Evolutionary conservation across 1,284 basidiomycete species (phyloP), one percentile per base, ranked within the genome.

Genomic region (Ustilago tritici): DNA sequence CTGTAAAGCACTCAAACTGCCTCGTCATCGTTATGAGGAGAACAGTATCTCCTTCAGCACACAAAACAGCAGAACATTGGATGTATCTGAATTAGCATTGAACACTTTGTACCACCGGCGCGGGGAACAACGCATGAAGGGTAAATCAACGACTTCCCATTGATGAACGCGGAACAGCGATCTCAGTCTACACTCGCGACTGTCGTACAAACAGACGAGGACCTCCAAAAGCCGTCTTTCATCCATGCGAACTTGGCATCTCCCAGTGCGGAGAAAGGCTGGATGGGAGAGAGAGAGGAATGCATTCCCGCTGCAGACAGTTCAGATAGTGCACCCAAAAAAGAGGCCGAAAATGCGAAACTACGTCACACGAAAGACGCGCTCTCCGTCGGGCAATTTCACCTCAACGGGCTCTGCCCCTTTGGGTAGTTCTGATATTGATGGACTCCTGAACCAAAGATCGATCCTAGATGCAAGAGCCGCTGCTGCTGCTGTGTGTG

Each of bases 271-370:
- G 23, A 50, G 41, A 19, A n/a, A 15, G 17, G 46, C 46, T 14
- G 4, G 19, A 19, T 19, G 17, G 4, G 23, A 52, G 31, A 35
- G 31, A 35, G 35, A 23, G n/a, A 38, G 35, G 10, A 23, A 46
- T 46, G 53, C 34, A 14, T 36, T 55, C 53, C 55, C 55, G 55
- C 40, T 56, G 31, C 34, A 15, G 7, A 17, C 35, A 36, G 34
- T 34, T 10, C 52, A 36, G 8, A 19, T 10, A 46, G 41, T 14
- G 17, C 12, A 52, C 4, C 3, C 19, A 32, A 3, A 52, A 52
- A 52, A 52, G 14, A 36, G 11, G 6, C 28, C 28, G n/a, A 50
- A 46, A 31, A 50, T 34, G 49, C 49, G 31, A 32, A 50, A 32
- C 49, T 31, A 50, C 47, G 47, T 50, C 47, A 50, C 47, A 11